phyloP scores from a whole-genome alignment of 306 rosid species.

The Acmispon strigosus region DNA sequence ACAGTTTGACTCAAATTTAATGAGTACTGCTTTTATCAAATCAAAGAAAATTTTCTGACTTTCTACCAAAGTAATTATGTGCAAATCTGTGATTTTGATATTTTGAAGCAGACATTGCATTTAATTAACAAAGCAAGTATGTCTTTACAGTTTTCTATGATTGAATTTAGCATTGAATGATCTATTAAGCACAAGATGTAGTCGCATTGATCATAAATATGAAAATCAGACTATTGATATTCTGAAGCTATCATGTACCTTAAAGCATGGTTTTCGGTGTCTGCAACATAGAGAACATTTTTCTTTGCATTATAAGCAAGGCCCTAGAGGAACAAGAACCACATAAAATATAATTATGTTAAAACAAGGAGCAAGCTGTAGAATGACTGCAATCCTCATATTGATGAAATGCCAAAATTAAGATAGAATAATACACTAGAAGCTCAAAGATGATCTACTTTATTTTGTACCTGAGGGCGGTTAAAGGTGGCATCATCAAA shows the following conservation, averaged over 20 bases:
- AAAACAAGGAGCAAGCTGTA: conserved; percentile 5
- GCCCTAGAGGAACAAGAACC: conserved; percentile 54
- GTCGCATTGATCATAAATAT: conserved; percentile 2
- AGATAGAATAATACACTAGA: conserved; percentile 8
- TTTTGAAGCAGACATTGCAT: conserved; percentile 7
- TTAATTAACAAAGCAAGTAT: neutral
- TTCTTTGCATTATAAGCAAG: conserved; percentile 86
- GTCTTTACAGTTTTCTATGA: neutral
- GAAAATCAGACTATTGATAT: neutral
- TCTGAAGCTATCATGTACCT: conserved; percentile 50
- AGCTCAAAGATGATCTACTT: neutral
- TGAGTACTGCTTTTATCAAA: conserved; percentile 7
- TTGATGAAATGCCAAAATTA: conserved; percentile 19
- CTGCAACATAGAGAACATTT: conserved; percentile 86
- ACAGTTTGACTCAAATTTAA: conserved; percentile 11
- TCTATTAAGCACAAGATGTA: neutral
- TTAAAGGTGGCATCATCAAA: conserved; percentile 82
- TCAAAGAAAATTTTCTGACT: neutral
- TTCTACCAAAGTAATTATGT: neutral
- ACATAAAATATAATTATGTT: neutral
- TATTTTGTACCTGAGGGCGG: conserved; percentile 76
- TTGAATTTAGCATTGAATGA: conserved; percentile 6
- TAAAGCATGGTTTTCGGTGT: conserved; percentile 95
- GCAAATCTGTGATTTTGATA: neutral
- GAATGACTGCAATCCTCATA: neutral